A percentile compares a stretch with the other conserved stretches of the same genome.
Conservation (phyloP, 148 eudicot genomes). For the Selenicereus undatus region DNA sequence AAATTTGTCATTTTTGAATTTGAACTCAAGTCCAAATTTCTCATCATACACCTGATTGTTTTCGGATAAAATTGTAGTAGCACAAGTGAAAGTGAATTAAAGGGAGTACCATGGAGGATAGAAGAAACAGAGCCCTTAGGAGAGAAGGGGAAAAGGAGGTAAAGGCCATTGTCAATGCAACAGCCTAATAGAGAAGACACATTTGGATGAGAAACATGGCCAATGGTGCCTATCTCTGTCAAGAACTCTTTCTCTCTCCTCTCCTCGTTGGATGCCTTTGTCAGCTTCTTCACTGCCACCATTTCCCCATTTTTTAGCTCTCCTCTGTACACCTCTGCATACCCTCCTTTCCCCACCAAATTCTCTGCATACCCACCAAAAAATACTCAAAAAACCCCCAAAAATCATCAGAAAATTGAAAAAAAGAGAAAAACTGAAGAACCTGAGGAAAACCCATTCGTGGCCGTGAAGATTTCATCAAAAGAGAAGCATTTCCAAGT, state of each 20-base stretch:
- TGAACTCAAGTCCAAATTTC: too few relatives aligned
- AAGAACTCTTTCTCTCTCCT: slow-evolving; percentile 84
- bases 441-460: slow-evolving; percentile 80
- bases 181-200: slow-evolving; percentile 80
- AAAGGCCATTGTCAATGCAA: slow-evolving; percentile 80
- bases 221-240: slow-evolving; percentile 88
- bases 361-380: slow-evolving; percentile 49
- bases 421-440: not conserved
- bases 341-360: slow-evolving; percentile 93
- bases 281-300: slow-evolving; percentile 81
- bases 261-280: slow-evolving; percentile 56
- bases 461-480: slow-evolving; percentile 73
- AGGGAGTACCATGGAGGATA: slow-evolving; percentile 66
- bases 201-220: slow-evolving; percentile 85
- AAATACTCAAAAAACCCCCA: not conserved
- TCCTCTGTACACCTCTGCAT: slow-evolving; percentile 87
- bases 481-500: slow-evolving; percentile 84
- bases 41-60: too few relatives aligned
- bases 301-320: slow-evolving; percentile 46
- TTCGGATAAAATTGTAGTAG: too few relatives aligned
- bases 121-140: slow-evolving; percentile 89
- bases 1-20: too few relatives aligned
- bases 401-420: not conserved
- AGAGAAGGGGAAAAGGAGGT: slow-evolving; percentile 74
- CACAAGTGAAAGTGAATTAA: not conserved